Evolutionary conservation across 2,329 filamentous ascomycete genomes (phyloP), one percentile per base, ranked within the genome.

Genomic region (Talaromyces amestolkiae): DNA sequence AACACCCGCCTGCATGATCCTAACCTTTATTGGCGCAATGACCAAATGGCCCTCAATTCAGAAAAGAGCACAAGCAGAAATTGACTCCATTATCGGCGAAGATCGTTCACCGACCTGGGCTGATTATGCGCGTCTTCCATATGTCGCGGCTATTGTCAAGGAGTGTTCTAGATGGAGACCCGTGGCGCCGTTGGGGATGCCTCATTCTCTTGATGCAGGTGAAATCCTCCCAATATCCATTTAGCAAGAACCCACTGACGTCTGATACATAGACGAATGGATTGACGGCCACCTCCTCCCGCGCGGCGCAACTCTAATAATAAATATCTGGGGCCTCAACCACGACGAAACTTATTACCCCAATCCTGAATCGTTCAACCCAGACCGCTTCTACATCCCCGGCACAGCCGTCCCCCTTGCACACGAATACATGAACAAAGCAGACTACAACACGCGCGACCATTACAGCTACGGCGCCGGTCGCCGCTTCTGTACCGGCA

Each of bases 91-190:
- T 0, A 76, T 87, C 2, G 85, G 85, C 1, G 69, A 74, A 0
- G 64, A 76, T 10, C 78, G 85, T 2, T 77, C 81, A 6, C 85
- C 85, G 0, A 73, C 71, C 19, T 83, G 81, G 71, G 78, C 81
- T 31, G 85, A 87, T 68, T 77, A 79, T 24, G 73, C 76, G 0
- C 72, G 76, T 3, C 71, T 88, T 11, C 84, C 85, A 0, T 87
- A 87, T 67, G 70, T 86, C 37, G 78, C 80, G n/a, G 82, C 82
- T 0, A 77, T 85, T n/a, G 79, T 86, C n/a, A 86, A 86, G 68
- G 86, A 88, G 66, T 79, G 83, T 1, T 73, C 86, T 17, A 79
- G 85, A 3, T 87, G 85, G 83, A 77, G 84, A 3, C 83, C 85
- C 0, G 81, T 85, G 0, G 80, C 81, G 10, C 81, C 83, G 45